Base-by-base conservation (phyloP, 305 asterid species). In the Striga hermonthica region DNA sequence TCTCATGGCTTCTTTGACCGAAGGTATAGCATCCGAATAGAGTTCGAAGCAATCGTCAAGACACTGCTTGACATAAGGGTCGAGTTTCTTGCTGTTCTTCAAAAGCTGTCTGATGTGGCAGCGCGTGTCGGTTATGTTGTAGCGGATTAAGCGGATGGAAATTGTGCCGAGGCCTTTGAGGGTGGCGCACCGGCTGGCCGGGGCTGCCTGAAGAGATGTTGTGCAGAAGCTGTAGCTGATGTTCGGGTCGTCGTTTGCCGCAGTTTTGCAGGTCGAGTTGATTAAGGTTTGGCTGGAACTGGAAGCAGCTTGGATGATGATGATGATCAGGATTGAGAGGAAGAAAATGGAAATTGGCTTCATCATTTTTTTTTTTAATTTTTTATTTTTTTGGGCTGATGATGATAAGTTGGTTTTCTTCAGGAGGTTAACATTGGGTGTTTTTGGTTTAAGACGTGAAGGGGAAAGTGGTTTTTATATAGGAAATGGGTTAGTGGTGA, bases 61-160 rank as follows among this genome's bases (percentile, higher is more conserved):
- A 16, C 85, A 81, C 15, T 38, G 79, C 76, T 48, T 68, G 0
- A 48, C 52, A 9, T 73, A 80, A 1, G 76, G 83, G 66, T 76
- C 81, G 62, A 69, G 37, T 22, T 54, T 81, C 64, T 47, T 60
- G 56, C 39, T 60, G 59, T 41, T 67, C 15, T 57, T 78, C 54
- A 82, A 5, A 53, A 86, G 4, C 31, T 75, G 82, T 39, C 73
- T 86, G 68, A 93, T 62, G 47, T 56, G 11, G 60, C 89, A 79
- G 11, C 84, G 84, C 0, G 98, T 81, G 48, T 90, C 91, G 5
- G 95, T 93, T 12, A 84, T 40, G 73, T 93, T 93, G 75, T 82
- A 74, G 3, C 81, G 79, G 7, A 82, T 45, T 7, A 84, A 74
- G 10, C 90, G 45, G 64, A 93, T 78, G 12, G 91, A 72, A 67